A percentile compares a stretch with the other conserved stretches of the same genome.
Evolutionary conservation across 257 asterid genomes (phyloP).

Genomic region (Petrea volubilis): DNA sequence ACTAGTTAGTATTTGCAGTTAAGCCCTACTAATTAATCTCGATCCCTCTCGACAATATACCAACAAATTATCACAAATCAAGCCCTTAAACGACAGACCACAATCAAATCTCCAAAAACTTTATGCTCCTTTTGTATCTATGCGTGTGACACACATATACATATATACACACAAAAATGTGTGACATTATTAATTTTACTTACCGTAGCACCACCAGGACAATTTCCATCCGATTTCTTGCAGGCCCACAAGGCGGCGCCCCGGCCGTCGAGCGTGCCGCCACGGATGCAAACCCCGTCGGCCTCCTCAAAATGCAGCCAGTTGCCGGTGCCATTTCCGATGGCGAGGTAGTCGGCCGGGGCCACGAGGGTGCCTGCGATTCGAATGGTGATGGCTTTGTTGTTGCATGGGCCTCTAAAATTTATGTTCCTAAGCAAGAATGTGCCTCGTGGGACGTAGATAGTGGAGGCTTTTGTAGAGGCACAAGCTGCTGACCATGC

Average conservation of each 20-base stretch:
- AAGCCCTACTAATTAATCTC: neutral
- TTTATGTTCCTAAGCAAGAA: constrained; percentile 29
- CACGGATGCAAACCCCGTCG: constrained; percentile 48
- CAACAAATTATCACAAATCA: too few relatives aligned
- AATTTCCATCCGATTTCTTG: constrained; percentile 44
- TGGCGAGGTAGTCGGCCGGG: constrained; percentile 43
- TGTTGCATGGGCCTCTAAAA: constrained; percentile 56
- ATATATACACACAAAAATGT: too few relatives aligned
- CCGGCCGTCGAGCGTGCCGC: constrained; percentile 63
- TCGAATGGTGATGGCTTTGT: constrained; percentile 31
- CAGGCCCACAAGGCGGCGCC: constrained; percentile 68
- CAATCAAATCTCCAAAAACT: neutral
- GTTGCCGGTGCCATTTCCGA: constrained; percentile 27
- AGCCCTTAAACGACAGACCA: neutral
- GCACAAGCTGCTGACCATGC: constrained; percentile 74
- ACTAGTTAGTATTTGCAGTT: constrained; percentile 26
- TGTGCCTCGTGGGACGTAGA: constrained; percentile 53
- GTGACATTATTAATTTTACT: neutral
- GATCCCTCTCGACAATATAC: constrained; percentile 5
- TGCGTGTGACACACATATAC: too few relatives aligned
- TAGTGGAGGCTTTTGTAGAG: constrained; percentile 37
- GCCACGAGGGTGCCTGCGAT: constrained; percentile 56
- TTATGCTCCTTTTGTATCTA: neutral
- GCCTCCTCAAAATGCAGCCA: constrained; percentile 51
- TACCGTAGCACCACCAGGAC: constrained; percentile 75